Evolutionary conservation across 352 stramenopile genomes (phyloP).

Genomic region (Phytophthora aleatoria): DNA sequence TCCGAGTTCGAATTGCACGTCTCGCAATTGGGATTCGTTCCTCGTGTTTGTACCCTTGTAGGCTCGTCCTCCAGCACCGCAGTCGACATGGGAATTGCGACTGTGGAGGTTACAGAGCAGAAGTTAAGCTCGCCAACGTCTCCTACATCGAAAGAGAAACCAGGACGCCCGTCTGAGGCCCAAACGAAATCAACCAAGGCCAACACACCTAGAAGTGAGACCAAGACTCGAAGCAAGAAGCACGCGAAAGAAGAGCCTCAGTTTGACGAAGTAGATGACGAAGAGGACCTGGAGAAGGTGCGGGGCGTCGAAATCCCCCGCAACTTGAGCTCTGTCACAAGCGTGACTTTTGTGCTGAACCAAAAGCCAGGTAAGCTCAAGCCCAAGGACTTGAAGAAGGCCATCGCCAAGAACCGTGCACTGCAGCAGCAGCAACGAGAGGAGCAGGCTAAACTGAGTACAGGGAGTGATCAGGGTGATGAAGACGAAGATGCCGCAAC

Average conservation of each 20-base stretch:
- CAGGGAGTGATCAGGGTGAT: conserved; percentile 5
- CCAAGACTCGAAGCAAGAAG: conserved; percentile 9
- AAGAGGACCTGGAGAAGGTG: conserved; percentile 41
- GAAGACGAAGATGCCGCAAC: conserved; percentile 24
- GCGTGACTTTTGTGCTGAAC: conserved; percentile 88
- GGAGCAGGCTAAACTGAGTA: conserved; percentile 56
- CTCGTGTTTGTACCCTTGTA: conserved; percentile 60
- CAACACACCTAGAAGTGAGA: conserved; percentile 1
- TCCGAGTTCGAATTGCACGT: conserved; percentile 73
- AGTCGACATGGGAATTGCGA: neutral
- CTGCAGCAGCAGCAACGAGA: conserved; percentile 69
- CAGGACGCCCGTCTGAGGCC: conserved; percentile 1
- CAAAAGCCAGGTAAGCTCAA: conserved; percentile 90
- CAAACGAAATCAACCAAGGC: conserved; percentile 13
- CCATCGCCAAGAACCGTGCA: conserved; percentile 79
- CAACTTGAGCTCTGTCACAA: conserved; percentile 57
- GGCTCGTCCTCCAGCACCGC: conserved; percentile 60
- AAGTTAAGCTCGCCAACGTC: conserved; percentile 5
- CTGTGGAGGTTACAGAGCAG: conserved; percentile 3
- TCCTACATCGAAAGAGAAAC: conserved; percentile 9
- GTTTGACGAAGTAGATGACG: conserved; percentile 11
- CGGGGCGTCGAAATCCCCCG: conserved; percentile 71
- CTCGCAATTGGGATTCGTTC: conserved; percentile 80
- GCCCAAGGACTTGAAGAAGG: conserved; percentile 89
- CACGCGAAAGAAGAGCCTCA: conserved; percentile 14